These are phyloP conservation scores for Cryptosporidium xiaoi DNA, from an alignment of 169 alveolate species.

Conservation along the genomic window DNA sequence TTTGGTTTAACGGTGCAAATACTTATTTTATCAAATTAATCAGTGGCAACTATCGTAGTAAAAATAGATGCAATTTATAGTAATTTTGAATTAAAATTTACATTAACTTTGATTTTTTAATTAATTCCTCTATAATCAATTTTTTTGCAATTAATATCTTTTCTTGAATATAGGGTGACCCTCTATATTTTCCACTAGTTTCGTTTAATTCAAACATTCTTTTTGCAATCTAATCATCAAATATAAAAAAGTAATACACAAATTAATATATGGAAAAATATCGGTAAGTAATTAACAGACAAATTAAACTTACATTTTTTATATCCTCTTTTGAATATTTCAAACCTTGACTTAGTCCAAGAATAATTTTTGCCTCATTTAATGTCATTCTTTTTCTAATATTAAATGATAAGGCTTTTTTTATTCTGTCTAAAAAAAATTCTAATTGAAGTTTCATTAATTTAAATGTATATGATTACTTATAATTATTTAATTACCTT, in stretches of 20 bases:
- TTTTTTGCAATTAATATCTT: conserved; percentile 37
- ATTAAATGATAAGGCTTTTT: conserved; percentile 1
- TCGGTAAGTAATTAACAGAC: too few relatives aligned
- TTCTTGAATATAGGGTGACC: conserved; percentile 74
- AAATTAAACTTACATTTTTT: conserved; percentile 45
- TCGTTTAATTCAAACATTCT: conserved; percentile 61
- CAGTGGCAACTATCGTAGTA: too few relatives aligned
- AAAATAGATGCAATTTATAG: too few relatives aligned
- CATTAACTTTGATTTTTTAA: conserved; percentile 13
- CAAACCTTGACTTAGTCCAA: conserved; percentile 10
- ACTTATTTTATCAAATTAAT: too few relatives aligned
- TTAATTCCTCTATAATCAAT: conserved; percentile 20
- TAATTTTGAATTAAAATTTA: background rate
- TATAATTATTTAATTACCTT: background rate
- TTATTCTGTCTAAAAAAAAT: conserved; percentile 7
- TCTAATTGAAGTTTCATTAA: background rate
- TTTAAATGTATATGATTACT: background rate
- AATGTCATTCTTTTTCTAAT: conserved; percentile 51
- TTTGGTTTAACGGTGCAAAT: too few relatives aligned
- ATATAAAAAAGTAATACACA: background rate
- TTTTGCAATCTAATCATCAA: conserved; percentile 20
- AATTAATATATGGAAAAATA: background rate
- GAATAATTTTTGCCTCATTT: conserved; percentile 52
- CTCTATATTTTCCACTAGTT: conserved; percentile 40
- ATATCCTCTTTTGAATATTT: conserved; percentile 10